Percentiles rank a stretch among this genome's conserved stretches.
Conservation (phyloP, 2,329 filamentous ascomycete genomes). For the Corynespora cassiicola region DNA sequence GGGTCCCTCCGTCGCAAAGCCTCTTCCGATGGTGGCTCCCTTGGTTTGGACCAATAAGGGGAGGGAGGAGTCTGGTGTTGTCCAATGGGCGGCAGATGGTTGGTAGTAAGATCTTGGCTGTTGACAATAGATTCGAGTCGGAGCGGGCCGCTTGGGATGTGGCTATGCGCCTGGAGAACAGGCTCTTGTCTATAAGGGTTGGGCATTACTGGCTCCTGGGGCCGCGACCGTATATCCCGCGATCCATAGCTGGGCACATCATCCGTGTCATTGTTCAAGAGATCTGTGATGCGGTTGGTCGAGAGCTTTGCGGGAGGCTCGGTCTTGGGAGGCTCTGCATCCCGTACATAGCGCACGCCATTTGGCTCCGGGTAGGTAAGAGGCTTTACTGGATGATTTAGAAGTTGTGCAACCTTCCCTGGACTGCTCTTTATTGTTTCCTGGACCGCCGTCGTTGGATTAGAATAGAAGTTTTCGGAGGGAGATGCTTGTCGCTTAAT, state of each 20-base stretch:
- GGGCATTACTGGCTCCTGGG: too few species aligned
- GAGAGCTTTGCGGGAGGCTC: conserved; percentile 33
- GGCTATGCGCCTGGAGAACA: too few species aligned
- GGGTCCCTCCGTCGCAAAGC: conserved; percentile 26
- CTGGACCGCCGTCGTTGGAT: conserved; percentile 22
- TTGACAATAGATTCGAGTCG: conserved; percentile 26
- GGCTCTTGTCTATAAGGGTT: too few species aligned
- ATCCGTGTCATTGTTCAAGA: conserved; percentile 44
- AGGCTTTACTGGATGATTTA: conserved; percentile 8
- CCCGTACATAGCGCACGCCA: conserved; percentile 9
- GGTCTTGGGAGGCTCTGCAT: conserved; percentile 19
- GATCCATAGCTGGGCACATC: conserved; percentile 27
- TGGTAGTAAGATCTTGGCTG: too few species aligned
- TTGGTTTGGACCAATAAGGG: too few species aligned
- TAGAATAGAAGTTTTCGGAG: conserved; percentile 6
- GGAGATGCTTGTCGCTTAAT: conserved; percentile 24
- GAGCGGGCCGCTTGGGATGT: conserved; percentile 21
- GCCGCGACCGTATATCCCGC: conserved; percentile 21
- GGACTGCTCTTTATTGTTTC: conserved; percentile 26
- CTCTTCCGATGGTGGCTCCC: conserved; percentile 32
- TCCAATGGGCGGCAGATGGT: too few species aligned
- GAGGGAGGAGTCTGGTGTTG: not conserved
- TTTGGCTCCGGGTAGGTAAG: conserved; percentile 15
- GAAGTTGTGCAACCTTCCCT: conserved; percentile 13
- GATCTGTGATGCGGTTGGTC: conserved; percentile 45